Evolutionary conservation across 306 rosid genomes (phyloP).

Genomic region (Rubus idaeus): DNA sequence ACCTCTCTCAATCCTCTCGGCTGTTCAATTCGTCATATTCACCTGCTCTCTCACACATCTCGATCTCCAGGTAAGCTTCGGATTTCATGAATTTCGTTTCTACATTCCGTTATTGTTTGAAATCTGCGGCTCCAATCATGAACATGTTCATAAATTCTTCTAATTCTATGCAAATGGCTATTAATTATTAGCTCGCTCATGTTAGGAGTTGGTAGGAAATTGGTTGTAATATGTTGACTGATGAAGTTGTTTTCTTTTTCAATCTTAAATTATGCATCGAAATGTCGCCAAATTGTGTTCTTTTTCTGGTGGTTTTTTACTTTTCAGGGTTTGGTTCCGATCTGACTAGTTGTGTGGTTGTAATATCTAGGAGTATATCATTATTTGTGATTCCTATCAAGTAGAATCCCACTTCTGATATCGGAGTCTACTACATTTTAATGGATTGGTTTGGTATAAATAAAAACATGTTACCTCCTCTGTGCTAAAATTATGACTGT

Average conservation of each 20-base stretch:
- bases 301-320: no score
- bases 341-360: no score
- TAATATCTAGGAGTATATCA: no score
- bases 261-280: background rate
- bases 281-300: background rate
- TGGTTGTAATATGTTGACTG: background rate
- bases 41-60: background rate
- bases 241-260: background rate
- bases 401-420: background rate
- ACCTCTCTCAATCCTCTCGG: background rate
- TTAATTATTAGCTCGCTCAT: background rate
- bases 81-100: background rate
- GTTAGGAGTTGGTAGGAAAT: background rate
- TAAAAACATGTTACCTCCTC: no score
- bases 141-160: background rate
- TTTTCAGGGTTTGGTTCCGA: no score
- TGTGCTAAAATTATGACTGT: no score
- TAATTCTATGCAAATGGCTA: background rate
- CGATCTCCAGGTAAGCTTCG: constrained; percentile 1
- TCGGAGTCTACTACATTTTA: background rate
- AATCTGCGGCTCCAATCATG: background rate
- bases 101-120: background rate
- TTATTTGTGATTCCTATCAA: no score
- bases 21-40: background rate
- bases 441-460: background rate